Conservation (phyloP, 2,329 filamentous ascomycete species). For the Aspergillus pseudoviridinutans region DNA sequence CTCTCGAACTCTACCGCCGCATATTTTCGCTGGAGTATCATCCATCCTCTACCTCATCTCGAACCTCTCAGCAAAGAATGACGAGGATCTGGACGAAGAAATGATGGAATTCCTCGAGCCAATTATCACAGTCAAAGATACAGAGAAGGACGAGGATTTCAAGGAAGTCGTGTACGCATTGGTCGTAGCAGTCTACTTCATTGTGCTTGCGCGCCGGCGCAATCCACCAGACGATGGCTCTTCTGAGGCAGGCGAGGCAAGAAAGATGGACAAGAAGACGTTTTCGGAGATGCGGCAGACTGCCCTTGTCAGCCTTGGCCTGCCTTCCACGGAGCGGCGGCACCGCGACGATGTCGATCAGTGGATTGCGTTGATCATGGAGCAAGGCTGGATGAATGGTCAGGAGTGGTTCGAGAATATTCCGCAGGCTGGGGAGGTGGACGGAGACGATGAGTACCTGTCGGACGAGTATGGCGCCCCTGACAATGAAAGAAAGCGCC, state of each 20-base stretch:
- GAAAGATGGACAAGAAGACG: conserved; percentile 39
- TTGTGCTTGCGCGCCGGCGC: conserved; percentile 49
- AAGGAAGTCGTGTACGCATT: conserved; percentile 37
- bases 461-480: conserved; percentile 34
- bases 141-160: conserved; percentile 46
- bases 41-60: conserved; percentile 49
- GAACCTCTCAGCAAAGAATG: conserved; percentile 43
- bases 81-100: conserved; percentile 44
- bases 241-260: conserved; percentile 12
- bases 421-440: conserved; percentile 33
- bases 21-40: conserved; percentile 69
- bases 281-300: conserved; percentile 39
- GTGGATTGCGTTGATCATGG: conserved; percentile 56
- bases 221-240: conserved; percentile 14
- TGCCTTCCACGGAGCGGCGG: conserved; percentile 41
- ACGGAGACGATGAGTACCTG: conserved; percentile 30
- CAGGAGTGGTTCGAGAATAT: conserved; percentile 66
- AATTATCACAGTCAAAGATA: conserved; percentile 40
- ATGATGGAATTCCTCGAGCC: conserved; percentile 32
- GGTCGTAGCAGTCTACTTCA: conserved; percentile 42
- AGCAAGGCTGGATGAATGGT: conserved; percentile 50
- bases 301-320: conserved; percentile 32
- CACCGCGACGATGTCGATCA: conserved; percentile 54
- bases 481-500: conserved; percentile 25
- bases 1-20: conserved; percentile 57